Base-by-base conservation (phyloP, 1,284 basidiomycete species). In the Ceraceosorus bombacis region DNA sequence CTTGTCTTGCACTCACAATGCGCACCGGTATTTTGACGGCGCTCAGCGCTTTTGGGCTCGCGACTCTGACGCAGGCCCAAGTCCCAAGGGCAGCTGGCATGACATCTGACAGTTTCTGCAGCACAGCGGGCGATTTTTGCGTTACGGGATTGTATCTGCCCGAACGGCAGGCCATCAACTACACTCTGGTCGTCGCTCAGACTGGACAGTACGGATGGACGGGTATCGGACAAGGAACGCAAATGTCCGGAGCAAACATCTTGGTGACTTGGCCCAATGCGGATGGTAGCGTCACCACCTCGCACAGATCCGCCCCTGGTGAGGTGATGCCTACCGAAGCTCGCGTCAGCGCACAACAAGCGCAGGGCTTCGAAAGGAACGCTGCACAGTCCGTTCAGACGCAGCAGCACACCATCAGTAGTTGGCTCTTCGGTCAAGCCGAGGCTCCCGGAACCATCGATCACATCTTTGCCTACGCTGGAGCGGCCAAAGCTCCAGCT, bases 381-480 rank as follows among this genome's bases (percentile, higher is more conserved):
- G n/a, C 58, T 36, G 27, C 27, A 27, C 54, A 39, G 5, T 7
- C 49, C 38, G 36, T 27, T 40, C 74, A 73, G 36, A 82, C 85
- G 0, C 59, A 78, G 2, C 66, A 67, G 5, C 76, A 58, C 46
- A 70, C 67, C 27, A 60, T 64, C 46, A 63, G 65, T 59, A 52
- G 55, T 17, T 72, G 69, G 68, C 57, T 59, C 7, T 69, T 66
- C 57, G 64, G 66, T 15, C 49, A 65, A 50, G 62, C 64, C 2
- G 38, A 51, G 1, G 58, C 51, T 1, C 66, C 69, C 9, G 12
- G 51, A 36, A 57, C 57, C 13, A 67, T 66, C 5, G 50, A 53
- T 5, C 70, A 69, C 61, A 71, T 73, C 61, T 73, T 65, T 64
- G 49, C 39, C 15, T 46, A 46, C 15, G 43, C 43, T 10, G n/a